Conservation (phyloP, 2,329 filamentous ascomycete genomes). For the Colletotrichum lindemuthianum region DNA sequence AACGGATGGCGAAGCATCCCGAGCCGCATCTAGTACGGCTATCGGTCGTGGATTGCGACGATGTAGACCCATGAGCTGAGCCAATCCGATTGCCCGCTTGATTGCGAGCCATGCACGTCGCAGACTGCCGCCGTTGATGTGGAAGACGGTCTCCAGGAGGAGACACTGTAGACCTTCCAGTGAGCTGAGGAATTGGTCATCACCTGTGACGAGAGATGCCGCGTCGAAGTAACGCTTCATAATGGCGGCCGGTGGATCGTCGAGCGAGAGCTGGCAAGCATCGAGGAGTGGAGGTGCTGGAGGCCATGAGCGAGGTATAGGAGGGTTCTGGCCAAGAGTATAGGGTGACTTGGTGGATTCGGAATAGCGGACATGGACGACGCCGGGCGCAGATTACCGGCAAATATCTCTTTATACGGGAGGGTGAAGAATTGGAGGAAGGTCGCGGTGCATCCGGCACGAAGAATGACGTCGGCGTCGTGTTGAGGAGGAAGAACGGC, state of each 20-base stretch:
- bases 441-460: not conserved
- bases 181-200: slow-evolving; percentile 48
- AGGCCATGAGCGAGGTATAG: slow-evolving; percentile 15
- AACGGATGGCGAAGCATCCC: slow-evolving; percentile 24
- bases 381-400: not conserved
- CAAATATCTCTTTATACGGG: not conserved
- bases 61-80: slow-evolving; percentile 54
- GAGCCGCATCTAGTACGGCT: not conserved
- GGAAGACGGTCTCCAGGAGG: slow-evolving; percentile 51
- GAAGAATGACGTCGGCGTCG: not conserved
- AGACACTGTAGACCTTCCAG: slow-evolving; percentile 55
- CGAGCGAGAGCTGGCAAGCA: slow-evolving; percentile 35
- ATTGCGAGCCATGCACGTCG: slow-evolving; percentile 49
- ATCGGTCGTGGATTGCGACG: slow-evolving; percentile 26
- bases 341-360: not conserved
- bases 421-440: slow-evolving; percentile 10
- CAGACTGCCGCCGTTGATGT: slow-evolving; percentile 51
- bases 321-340: slow-evolving; percentile 2
- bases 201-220: slow-evolving; percentile 44
- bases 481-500: not conserved
- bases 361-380: not conserved
- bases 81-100: slow-evolving; percentile 50
- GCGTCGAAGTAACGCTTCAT: slow-evolving; percentile 43
- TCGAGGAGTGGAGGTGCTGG: slow-evolving; percentile 26
- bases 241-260: slow-evolving; percentile 39